A percentile compares a stretch with the other conserved stretches of the same genome.
Evolutionary conservation across 108 stramenopile species (phyloP).

Genomic region (Pseudonitzschia multiseries): DNA sequence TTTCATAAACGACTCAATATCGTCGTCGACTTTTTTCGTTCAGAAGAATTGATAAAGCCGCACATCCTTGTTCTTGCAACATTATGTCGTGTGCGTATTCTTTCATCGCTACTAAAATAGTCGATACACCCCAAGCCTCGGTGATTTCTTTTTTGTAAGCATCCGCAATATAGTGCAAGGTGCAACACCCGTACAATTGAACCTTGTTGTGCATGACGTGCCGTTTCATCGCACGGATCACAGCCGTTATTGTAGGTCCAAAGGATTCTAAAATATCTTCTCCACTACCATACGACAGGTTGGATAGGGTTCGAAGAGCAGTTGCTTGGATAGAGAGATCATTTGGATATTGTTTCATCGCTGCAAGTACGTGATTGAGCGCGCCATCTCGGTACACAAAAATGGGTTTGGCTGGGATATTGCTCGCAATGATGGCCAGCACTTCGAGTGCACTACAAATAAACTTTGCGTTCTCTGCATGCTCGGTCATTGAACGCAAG

Average conservation of each 20-base stretch:
- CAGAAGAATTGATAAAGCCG: constrained; percentile 19
- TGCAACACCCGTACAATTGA: constrained; percentile 23
- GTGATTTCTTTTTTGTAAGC: constrained; percentile 20
- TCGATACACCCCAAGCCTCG: constrained; percentile 16
- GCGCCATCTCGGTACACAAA: constrained; percentile 35
- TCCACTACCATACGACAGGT: constrained; percentile 18
- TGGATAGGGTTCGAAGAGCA: constrained; percentile 25
- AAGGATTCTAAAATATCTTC: constrained; percentile 11
- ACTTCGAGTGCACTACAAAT: constrained; percentile 29
- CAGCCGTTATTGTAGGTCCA: constrained; percentile 16
- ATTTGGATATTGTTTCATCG: constrained; percentile 30
- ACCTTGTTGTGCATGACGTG: constrained; percentile 33
- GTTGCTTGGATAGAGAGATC: constrained; percentile 33
- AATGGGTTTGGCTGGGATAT: constrained; percentile 25
- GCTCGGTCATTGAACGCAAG: constrained; percentile 24
- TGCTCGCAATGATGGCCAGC: constrained; percentile 30
- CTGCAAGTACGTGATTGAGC: constrained; percentile 17
- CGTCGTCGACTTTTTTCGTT: constrained; percentile 14
- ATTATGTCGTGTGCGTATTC: constrained; percentile 21
- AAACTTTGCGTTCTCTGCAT: constrained; percentile 22
- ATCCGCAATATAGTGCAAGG: constrained; percentile 16
- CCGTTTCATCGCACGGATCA: constrained; percentile 34
- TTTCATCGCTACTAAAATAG: constrained; percentile 32
- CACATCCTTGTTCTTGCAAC: constrained; percentile 39
- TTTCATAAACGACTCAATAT: constrained; percentile 23